These are phyloP conservation scores for Kalmanozyma brasiliensis DNA, from an alignment of 1,284 basidiomycete genomes.

Conservation along the genomic window DNA sequence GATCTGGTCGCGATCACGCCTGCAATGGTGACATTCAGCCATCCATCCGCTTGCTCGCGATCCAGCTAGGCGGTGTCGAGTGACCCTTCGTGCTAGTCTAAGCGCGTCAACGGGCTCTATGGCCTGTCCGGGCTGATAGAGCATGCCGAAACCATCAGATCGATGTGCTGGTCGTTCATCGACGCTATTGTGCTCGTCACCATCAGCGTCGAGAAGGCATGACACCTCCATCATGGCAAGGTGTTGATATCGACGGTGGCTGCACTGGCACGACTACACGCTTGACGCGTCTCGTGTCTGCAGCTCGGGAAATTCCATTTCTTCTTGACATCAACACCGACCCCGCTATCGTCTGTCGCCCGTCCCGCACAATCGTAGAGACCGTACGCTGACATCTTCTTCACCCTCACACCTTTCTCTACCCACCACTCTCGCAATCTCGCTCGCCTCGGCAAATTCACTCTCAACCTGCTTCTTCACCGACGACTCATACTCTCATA, in stretches of 20 bases:
- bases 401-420: slow-evolving; percentile 4
- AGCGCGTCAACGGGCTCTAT: not conserved
- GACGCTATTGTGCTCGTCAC: slow-evolving; percentile 15
- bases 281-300: slow-evolving; percentile 24
- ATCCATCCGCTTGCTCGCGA: slow-evolving; percentile 12
- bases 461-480: not conserved
- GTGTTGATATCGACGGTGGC: slow-evolving; percentile 1
- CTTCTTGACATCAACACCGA: slow-evolving; percentile 14
- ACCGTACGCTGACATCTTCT: slow-evolving; percentile 11
- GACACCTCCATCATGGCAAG: slow-evolving; percentile 27
- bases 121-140: not conserved
- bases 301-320: slow-evolving; percentile 16
- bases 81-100: not conserved
- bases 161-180: not conserved
- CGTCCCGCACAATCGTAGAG: not conserved
- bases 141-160: not conserved
- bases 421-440: no score
- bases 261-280: slow-evolving; percentile 11
- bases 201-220: slow-evolving; percentile 7
- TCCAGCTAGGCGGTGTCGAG: not conserved
- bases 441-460: no score
- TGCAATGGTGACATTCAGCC: slow-evolving; percentile 5
- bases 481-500: not conserved
- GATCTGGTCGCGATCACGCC: slow-evolving; percentile 37
- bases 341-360: not conserved